Conservation (phyloP, 164 flowering plant genomes). For the Paratinospora sagittata region DNA sequence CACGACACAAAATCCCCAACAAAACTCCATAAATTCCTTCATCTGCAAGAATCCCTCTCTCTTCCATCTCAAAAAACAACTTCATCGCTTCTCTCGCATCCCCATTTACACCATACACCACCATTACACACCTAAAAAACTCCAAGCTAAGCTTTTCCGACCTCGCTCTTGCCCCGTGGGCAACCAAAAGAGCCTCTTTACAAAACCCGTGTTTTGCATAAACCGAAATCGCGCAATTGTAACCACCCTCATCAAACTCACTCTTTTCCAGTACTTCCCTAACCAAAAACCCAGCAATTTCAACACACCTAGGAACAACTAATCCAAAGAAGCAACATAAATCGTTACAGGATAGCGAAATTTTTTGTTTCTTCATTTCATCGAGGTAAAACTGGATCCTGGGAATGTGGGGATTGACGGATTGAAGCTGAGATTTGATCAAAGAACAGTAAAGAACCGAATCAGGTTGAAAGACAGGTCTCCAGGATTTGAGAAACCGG, state of each 20-base stretch:
- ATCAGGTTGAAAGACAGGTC: conserved; percentile 9
- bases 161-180: conserved; percentile 11
- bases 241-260: conserved; percentile 13
- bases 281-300: conserved; percentile 10
- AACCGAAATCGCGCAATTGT: conserved; percentile 8
- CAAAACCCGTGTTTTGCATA: conserved; percentile 13
- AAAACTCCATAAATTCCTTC: conserved; percentile 13
- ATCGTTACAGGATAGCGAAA: conserved; percentile 4
- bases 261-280: conserved; percentile 11
- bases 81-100: conserved; percentile 14
- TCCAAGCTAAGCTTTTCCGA: conserved; percentile 4
- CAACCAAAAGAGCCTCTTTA: conserved; percentile 16
- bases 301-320: neutral
- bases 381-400: conserved; percentile 10
- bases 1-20: conserved; percentile 10
- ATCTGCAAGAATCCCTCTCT: conserved; percentile 12
- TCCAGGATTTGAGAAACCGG: conserved; percentile 12
- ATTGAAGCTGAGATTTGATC: conserved; percentile 16
- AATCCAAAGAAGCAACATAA: conserved; percentile 3
- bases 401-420: conserved; percentile 11
- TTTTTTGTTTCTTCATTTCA: conserved; percentile 18
- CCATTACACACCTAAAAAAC: conserved; percentile 13
- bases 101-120: conserved; percentile 10
- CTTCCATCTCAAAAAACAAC: conserved; percentile 20
- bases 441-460: conserved; percentile 11